These are phyloP conservation scores for Pterocarpus macrocarpus DNA, from an alignment of 306 rosid species.

Conservation along the genomic window DNA sequence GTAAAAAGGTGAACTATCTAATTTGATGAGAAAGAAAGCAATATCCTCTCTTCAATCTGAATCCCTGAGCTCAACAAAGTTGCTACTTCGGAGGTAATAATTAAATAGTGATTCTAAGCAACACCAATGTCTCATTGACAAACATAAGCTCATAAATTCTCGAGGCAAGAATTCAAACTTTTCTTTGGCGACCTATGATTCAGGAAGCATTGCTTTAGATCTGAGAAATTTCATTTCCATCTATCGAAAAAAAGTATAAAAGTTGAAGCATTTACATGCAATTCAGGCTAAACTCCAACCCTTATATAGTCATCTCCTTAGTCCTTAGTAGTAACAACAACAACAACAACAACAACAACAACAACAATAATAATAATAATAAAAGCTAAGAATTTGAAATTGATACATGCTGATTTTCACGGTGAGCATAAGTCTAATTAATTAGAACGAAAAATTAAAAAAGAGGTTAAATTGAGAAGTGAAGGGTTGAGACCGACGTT, in stretches of 20 bases:
- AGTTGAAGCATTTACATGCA: neutral
- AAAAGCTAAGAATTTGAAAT: neutral
- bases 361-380: no score
- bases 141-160: neutral
- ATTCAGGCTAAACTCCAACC: neutral
- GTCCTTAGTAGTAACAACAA: no score
- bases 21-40: neutral
- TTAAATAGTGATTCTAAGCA: neutral
- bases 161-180: neutral
- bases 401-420: neutral
- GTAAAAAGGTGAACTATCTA: neutral
- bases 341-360: no score
- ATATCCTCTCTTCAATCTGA: neutral
- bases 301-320: no score
- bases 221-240: neutral
- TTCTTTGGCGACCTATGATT: neutral
- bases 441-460: neutral
- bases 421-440: neutral
- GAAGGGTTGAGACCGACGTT: no score
- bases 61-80: neutral
- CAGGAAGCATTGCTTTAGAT: constrained; percentile 29
- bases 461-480: neutral
- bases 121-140: no score
- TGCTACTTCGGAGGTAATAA: neutral
- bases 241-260: neutral